Base-by-base conservation (phyloP, 2,329 filamentous ascomycete genomes). In the Pezicula rhizophila region DNA sequence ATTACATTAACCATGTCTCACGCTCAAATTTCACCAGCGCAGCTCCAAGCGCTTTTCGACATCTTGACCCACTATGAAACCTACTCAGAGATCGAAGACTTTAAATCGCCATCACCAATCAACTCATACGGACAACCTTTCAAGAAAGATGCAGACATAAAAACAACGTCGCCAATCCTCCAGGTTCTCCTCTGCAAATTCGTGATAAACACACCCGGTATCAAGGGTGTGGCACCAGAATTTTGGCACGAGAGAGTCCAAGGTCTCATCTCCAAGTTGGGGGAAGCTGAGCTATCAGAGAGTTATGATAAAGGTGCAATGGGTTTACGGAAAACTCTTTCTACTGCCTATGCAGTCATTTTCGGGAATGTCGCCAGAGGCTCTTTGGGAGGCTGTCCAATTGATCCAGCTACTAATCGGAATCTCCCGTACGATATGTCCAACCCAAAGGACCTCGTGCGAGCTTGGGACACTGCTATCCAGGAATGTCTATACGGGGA, bases 241-340 rank as follows among this genome's bases (percentile, higher is more conserved):
- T 88, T 87, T 65, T 89, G 84, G 84, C 73, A 72, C 31, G 70
- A 74, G n/a, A 74, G 79, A 40, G 70, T 85, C 20, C 76, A 80
- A 55, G 74, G 75, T 2, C 65, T 89, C 14, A 70, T 88, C 57
- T 68, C 71, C 57, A 74, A 80, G 58, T 70, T 92, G 47, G 82
- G 76, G 8, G 76, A 82, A 28, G 85, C 81, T 2, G 80, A 88
- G 45, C 70, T 92, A 28, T 89, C 85, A 1, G 87, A 92, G 65
- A 89, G 85, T 63, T 92, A 90, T 60, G 87, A 92, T 64, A 89
- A 89, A 66, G 87, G 85, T 12, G 75, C 80, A 0, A 68, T 92
- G 56, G 87, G 87, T 1, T 82, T 83, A 51, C 75, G 87, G 45
- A 90, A 89, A 68, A 87, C 84, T 17, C 68, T 92, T 43, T 80